phyloP scores from a whole-genome alignment of 768 basidiomycete genomes.

The Zangia roseola region DNA sequence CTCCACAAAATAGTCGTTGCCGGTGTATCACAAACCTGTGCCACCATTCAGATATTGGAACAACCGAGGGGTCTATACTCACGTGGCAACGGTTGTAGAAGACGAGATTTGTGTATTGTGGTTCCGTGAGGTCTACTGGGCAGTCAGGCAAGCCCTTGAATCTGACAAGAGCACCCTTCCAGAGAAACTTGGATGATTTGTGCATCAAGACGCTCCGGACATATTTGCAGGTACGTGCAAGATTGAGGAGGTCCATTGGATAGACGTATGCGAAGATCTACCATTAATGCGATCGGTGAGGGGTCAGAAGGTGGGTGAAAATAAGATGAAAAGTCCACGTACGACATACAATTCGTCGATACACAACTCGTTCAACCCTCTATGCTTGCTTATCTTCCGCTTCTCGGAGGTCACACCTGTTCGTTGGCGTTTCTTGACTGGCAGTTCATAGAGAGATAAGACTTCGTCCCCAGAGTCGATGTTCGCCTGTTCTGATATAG shows the following conservation, averaged over 20 bases:
- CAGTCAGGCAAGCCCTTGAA: slow-evolving; percentile 40
- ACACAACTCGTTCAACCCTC: slow-evolving; percentile 14
- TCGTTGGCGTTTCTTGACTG: slow-evolving; percentile 9
- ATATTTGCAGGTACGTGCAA: slow-evolving; percentile 39
- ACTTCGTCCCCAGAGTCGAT: background rate
- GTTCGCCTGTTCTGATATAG: background rate
- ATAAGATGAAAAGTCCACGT: background rate
- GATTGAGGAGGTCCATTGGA: slow-evolving; percentile 29
- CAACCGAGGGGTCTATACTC: background rate
- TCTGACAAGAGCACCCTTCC: slow-evolving; percentile 28
- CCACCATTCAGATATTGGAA: background rate
- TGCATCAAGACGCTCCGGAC: slow-evolving; percentile 37
- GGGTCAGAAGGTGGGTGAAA: background rate
- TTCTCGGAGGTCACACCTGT: background rate
- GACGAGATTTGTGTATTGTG: slow-evolving; percentile 43
- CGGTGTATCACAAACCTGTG: slow-evolving; percentile 9
- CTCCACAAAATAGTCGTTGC: slow-evolving; percentile 4
- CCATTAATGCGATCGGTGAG: background rate
- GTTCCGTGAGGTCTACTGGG: slow-evolving; percentile 45
- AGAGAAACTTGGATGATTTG: slow-evolving; percentile 24
- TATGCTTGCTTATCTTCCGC: slow-evolving; percentile 1
- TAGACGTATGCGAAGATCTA: slow-evolving; percentile 42
- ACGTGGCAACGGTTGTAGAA: slow-evolving; percentile 30
- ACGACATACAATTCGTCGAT: slow-evolving; percentile 24
- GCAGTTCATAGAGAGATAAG: background rate